Base-by-base conservation (phyloP, 768 basidiomycete species). In the Cyclocybe cylindracea region DNA sequence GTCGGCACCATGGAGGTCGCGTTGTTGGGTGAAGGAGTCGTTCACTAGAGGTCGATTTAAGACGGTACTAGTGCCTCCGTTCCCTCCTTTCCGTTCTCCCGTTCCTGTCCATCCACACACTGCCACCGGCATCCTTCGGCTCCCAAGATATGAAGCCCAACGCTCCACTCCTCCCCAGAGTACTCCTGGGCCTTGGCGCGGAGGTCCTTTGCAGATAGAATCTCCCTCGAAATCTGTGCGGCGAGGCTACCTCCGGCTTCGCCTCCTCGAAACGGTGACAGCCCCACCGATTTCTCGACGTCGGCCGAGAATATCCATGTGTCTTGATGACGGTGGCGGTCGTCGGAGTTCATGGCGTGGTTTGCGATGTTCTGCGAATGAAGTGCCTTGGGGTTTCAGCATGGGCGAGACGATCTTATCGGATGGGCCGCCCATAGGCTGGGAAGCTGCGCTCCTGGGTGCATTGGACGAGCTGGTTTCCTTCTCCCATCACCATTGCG, bases 141-240 rank as follows among this genome's bases (percentile, higher is more conserved):
- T 61, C 48, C 67, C 14, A 75, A 48, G 50, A 77, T 53, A 10
- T 54, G 55, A 34, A 76, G 51, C 65, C 67, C 72, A 13, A 35
- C 38, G 31, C 58, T 56, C 74, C 73, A 75, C 39, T 74, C 69
- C 10, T 69, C 63, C 74, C 74, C 74, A 1, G 52, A 53, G 52
- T 73, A 76, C 53, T 62, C 61, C 31, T 55, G 56, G 2, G 70
- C 63, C 7, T 55, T 62, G 11, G 48, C 53, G 10, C 62, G 57
- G 5, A 70, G 58, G 58, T 75, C 70, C 35, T 55, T 54, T 2
- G 71, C 65, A 7, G 50, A 51, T 5, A 51, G 56, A 24, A 76
- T 65, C 44, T 70, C 69, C 14, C 46, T 57, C 32, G 71, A 60
- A 10, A 73, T 54, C n/a, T 57, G 55, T 9, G 67, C 62, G 5